phyloP scores from a whole-genome alignment of 768 basidiomycete genomes.

The Mrakia hoshinonis region DNA sequence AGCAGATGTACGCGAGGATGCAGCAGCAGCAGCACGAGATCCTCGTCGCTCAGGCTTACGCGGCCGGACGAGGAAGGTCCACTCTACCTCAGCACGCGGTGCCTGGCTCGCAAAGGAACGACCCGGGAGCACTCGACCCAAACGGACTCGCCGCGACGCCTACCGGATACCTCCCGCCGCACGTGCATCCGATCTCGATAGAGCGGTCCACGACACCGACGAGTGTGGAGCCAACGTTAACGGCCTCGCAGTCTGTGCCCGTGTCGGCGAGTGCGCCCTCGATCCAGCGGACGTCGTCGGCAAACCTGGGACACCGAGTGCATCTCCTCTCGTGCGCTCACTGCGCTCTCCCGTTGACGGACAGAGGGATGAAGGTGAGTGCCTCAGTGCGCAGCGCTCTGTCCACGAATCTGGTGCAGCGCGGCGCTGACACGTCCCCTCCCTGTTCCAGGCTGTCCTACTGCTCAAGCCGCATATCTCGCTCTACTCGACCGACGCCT shows the following conservation, averaged over 20 bases:
- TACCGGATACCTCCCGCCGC: neutral
- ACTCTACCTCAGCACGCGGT: neutral
- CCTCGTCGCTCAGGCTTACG: neutral
- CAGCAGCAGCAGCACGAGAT: neutral
- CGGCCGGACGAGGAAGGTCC: neutral
- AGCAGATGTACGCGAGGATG: neutral
- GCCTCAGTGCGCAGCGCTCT: constrained; percentile 37
- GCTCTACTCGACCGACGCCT: constrained; percentile 72
- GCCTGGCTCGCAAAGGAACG: neutral
- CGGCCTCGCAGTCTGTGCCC: neutral
- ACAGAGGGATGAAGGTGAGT: constrained; percentile 60
- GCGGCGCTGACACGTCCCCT: too few species aligned
- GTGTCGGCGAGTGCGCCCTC: neutral
- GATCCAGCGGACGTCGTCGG: neutral
- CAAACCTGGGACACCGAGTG: neutral
- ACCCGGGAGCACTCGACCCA: neutral
- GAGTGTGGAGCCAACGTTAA: neutral
- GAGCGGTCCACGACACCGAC: neutral
- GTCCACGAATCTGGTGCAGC: constrained; percentile 9
- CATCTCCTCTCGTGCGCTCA: neutral
- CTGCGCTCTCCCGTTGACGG: constrained; percentile 47
- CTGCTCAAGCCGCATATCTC: constrained; percentile 70
- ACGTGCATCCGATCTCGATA: neutral
- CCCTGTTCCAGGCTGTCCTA: constrained; percentile 58
- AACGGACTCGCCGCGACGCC: neutral